Evolutionary conservation across 2,329 filamentous ascomycete genomes (phyloP).

Genomic region (Apiospora arundinis): DNA sequence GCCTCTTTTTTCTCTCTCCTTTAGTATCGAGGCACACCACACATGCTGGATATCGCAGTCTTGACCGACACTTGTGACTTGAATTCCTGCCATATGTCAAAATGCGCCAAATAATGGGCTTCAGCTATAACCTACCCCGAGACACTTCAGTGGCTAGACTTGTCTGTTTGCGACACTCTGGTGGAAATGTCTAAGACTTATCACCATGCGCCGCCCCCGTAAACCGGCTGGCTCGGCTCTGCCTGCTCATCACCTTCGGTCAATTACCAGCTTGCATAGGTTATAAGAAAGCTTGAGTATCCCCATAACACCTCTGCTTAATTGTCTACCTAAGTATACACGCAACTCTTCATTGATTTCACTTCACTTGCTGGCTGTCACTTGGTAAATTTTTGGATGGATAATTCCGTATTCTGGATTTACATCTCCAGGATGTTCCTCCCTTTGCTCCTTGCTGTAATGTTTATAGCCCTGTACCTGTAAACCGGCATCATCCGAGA

Average conservation of each 20-base stretch:
- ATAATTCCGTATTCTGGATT: neutral
- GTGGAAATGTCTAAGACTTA: neutral
- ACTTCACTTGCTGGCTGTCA: no score
- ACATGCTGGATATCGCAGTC: neutral
- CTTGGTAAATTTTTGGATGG: neutral
- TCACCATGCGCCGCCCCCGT: neutral
- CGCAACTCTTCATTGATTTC: neutral
- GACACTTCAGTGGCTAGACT: neutral
- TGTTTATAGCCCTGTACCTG: neutral
- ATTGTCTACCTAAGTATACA: neutral
- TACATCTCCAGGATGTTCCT: constrained; percentile 12
- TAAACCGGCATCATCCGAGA: neutral
- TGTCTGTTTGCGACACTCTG: neutral
- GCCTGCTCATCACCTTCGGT: neutral
- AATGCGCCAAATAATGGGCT: neutral
- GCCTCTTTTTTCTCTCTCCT: neutral
- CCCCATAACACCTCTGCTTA: neutral
- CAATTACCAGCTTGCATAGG: neutral
- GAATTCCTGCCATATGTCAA: neutral
- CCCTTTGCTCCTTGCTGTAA: neutral
- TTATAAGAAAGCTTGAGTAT: neutral
- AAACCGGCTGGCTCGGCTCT: neutral
- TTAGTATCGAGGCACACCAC: neutral
- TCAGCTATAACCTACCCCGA: neutral
- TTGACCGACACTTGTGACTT: neutral